A percentile compares a stretch with the other conserved stretches of the same genome.
phyloP scores from a whole-genome alignment of 2,329 filamentous ascomycete species.

The Lizonia empirigonia region DNA sequence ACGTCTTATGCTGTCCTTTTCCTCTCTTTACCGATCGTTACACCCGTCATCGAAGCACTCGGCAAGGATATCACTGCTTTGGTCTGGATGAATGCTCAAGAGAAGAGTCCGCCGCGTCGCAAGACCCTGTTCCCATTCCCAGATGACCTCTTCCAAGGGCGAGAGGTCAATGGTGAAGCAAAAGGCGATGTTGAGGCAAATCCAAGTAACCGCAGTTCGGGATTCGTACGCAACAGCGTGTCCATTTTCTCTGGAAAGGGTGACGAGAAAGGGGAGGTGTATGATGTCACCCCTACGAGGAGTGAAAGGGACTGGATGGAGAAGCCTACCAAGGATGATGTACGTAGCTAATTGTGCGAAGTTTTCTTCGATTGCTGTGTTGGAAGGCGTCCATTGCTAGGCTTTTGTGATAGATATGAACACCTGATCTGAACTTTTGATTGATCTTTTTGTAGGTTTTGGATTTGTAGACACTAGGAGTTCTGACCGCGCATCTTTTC shows the following conservation, averaged over 20 bases:
- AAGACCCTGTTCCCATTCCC: slow-evolving; percentile 44
- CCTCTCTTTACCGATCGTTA: slow-evolving; percentile 43
- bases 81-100: slow-evolving; percentile 45
- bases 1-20: slow-evolving; percentile 46
- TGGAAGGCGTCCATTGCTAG: too few species aligned
- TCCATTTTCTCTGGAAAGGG: neutral
- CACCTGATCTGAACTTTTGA: too few species aligned
- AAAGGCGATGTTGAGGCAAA: slow-evolving; percentile 16
- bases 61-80: slow-evolving; percentile 48
- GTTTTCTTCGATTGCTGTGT: neutral
- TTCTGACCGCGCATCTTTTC: too few species aligned
- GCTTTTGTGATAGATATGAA: neutral
- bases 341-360: neutral
- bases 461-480: neutral
- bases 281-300: neutral
- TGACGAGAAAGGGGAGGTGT: neutral
- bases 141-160: slow-evolving; percentile 20
- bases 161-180: slow-evolving; percentile 12
- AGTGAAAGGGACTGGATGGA: neutral
- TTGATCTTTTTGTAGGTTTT: neutral
- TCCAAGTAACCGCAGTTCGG: slow-evolving; percentile 4
- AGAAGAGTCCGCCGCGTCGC: slow-evolving; percentile 42
- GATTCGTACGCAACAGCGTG: neutral
- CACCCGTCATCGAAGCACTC: slow-evolving; percentile 48
- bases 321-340: neutral